A percentile compares a stretch with the other conserved stretches of the same genome.
These are phyloP conservation scores for Heracleum sosnowskyi DNA, from an alignment of 129 eudicot species.

Conservation along the genomic window DNA sequence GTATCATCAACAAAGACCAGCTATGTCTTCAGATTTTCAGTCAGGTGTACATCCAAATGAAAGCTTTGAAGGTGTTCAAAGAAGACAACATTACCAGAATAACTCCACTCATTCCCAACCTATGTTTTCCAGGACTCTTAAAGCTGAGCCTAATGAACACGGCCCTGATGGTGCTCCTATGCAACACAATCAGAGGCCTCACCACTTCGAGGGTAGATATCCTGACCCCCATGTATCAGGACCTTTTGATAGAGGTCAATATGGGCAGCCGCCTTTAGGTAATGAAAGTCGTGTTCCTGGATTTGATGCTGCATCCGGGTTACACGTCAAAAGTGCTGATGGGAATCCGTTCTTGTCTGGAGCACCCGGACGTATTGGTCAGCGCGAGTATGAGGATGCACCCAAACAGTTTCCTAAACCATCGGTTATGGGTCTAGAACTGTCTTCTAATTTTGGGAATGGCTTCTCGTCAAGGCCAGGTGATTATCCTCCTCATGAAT, in stretches of 20 bases:
- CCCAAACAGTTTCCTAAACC: conserved; percentile 38
- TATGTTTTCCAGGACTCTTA: conserved; percentile 28
- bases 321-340: conserved; percentile 34
- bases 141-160: conserved; percentile 27
- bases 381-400: conserved; percentile 31
- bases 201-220: conserved; percentile 34
- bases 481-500: conserved; percentile 38
- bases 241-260: conserved; percentile 41
- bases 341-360: conserved; percentile 32
- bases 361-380: conserved; percentile 29
- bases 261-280: conserved; percentile 33
- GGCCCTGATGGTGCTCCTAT: conserved; percentile 43
- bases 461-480: conserved; percentile 23
- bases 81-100: conserved; percentile 23
- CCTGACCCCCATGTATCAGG: conserved; percentile 38
- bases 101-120: conserved; percentile 20
- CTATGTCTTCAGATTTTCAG: conserved; percentile 15
- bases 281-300: conserved; percentile 42
- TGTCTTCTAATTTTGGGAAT: conserved; percentile 28
- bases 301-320: conserved; percentile 32
- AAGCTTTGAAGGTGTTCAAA: conserved; percentile 20
- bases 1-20: conserved; percentile 34
- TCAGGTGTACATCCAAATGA: conserved; percentile 18
- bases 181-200: conserved; percentile 41
- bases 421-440: neutral